phyloP scores from a whole-genome alignment of 139 green algal species.

The Closterium sp. region DNA sequence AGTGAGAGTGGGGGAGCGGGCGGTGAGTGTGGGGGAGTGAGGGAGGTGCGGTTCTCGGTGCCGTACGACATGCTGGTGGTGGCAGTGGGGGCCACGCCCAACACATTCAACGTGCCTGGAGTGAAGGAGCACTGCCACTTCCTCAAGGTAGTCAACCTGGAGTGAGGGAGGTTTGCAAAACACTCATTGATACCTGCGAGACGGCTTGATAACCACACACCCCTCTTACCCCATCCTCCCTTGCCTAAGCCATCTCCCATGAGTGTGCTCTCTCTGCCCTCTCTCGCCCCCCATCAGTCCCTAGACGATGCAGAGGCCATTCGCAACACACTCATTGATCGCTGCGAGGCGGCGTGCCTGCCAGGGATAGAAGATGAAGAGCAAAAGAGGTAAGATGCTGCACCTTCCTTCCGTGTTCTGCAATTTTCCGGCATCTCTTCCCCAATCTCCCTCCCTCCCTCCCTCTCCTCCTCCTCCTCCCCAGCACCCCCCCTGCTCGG shows the following conservation, averaged over 20 bases:
- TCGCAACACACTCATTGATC: constrained; percentile 36
- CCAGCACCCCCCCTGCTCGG: no score
- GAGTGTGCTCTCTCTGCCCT: not conserved
- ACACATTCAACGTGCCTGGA: constrained; percentile 73
- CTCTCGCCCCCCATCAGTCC: not conserved
- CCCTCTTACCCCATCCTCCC: no score
- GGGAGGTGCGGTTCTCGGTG: constrained; percentile 56
- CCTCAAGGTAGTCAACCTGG: constrained; percentile 79
- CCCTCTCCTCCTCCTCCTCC: no score
- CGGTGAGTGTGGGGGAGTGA: no score
- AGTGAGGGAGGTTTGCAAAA: no score
- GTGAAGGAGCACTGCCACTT: constrained; percentile 77
- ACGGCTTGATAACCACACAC: no score
- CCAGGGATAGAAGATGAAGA: constrained; percentile 65
- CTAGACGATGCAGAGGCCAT: constrained; percentile 43
- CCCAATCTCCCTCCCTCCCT: no score
- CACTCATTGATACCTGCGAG: not conserved
- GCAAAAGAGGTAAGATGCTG: constrained; percentile 28
- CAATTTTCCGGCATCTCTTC: no score
- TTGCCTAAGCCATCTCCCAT: not conserved
- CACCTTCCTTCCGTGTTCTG: no score
- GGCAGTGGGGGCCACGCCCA: constrained; percentile 72
- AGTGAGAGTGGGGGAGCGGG: not conserved
- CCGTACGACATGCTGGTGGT: constrained; percentile 74
- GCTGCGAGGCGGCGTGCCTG: constrained; percentile 74